Evolutionary conservation across 257 asterid species (phyloP).

Genomic region (Fraxinus americana): DNA sequence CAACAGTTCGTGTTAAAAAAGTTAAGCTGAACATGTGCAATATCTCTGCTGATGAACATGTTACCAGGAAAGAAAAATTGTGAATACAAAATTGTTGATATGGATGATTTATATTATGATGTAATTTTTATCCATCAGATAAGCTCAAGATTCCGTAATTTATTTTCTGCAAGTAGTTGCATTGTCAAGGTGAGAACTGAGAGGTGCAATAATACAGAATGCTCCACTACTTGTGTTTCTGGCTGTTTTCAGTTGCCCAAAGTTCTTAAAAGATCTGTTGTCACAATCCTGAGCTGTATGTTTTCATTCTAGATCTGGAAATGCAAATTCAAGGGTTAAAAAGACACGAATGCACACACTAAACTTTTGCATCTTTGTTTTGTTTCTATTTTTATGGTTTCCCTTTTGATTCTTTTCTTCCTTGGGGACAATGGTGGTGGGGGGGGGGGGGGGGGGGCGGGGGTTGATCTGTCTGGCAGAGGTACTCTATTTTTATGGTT

Average conservation of each 20-base stretch:
- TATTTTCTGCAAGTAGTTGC: neutral
- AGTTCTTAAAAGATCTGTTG: neutral
- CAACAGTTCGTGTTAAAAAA: neutral
- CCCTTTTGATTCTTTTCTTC: neutral
- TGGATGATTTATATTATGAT: neutral
- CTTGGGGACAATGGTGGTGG: neutral
- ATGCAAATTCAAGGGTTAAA: neutral
- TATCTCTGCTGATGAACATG: conserved; percentile 14
- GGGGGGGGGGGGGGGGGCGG: too few relatives aligned
- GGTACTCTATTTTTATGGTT: too few relatives aligned
- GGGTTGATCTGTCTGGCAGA: too few relatives aligned
- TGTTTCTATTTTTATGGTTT: neutral
- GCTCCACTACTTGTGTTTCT: neutral
- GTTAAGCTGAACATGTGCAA: conserved; percentile 7
- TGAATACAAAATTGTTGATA: neutral
- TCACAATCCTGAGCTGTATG: neutral
- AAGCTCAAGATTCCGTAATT: neutral
- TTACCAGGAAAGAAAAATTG: neutral
- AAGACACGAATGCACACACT: neutral
- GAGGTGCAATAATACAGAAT: neutral
- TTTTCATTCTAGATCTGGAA: conserved; percentile 2
- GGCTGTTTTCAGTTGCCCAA: neutral
- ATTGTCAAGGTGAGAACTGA: neutral
- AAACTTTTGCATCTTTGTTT: neutral
- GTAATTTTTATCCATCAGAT: neutral